Evolutionary conservation across 2,329 filamentous ascomycete species (phyloP).

Genomic region (Pseudogymnoascus sp.): DNA sequence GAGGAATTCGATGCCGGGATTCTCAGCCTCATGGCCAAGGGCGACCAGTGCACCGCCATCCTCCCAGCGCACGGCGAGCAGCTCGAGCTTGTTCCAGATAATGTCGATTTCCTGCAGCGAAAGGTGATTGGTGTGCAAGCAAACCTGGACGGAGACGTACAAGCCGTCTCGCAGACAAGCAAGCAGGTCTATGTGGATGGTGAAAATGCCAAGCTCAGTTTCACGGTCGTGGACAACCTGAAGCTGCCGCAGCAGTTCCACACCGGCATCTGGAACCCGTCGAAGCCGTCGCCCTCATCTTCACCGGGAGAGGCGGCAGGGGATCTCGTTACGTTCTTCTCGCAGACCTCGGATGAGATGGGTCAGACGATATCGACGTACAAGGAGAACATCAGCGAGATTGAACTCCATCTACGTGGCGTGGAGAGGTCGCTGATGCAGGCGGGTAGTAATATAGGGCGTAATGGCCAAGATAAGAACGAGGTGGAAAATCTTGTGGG

Average conservation of each 20-base stretch:
- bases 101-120: constrained; percentile 54
- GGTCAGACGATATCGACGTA: constrained; percentile 48
- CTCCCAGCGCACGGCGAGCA: constrained; percentile 54
- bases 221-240: constrained; percentile 67
- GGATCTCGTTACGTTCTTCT: constrained; percentile 58
- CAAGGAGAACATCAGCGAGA: constrained; percentile 51
- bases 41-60: constrained; percentile 67
- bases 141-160: constrained; percentile 54
- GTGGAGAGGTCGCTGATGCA: constrained; percentile 53
- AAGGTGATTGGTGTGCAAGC: constrained; percentile 56
- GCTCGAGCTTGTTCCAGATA: constrained; percentile 55
- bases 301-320: constrained; percentile 42
- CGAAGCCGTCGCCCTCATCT: constrained; percentile 33
- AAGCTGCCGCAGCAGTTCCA: constrained; percentile 56
- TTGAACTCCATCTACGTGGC: constrained; percentile 56
- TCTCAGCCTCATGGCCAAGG: constrained; percentile 67
- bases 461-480: constrained; percentile 30
- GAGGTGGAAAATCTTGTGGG: constrained; percentile 44
- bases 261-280: constrained; percentile 35
- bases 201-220: constrained; percentile 61
- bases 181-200: constrained; percentile 55
- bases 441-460: constrained; percentile 30
- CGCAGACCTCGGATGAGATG: constrained; percentile 54
- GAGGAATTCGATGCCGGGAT: constrained; percentile 73
- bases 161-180: constrained; percentile 49